These are phyloP conservation scores for Syncephalis plumigaleata DNA, from an alignment of 371 early-diverging fungal species.

Conservation along the genomic window DNA sequence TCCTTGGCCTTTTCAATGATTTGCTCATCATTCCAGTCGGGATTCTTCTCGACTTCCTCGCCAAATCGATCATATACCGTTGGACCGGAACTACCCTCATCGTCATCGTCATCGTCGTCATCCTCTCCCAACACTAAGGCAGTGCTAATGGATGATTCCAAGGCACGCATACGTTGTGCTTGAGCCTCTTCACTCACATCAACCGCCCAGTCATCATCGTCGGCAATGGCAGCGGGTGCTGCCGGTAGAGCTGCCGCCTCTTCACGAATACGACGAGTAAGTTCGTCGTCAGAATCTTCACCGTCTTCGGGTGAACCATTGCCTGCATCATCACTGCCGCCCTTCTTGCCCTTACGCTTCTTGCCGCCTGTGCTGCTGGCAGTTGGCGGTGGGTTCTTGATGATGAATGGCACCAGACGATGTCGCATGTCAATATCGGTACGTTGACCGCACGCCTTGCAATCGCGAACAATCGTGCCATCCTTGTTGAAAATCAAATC, in stretches of 20 bases:
- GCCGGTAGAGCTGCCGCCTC: constrained; percentile 42
- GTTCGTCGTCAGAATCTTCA: constrained; percentile 44
- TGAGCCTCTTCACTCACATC: constrained; percentile 70
- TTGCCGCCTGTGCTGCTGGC: constrained; percentile 27
- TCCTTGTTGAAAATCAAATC: constrained; percentile 60
- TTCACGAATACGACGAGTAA: constrained; percentile 49
- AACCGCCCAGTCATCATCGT: constrained; percentile 71
- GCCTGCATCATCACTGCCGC: constrained; percentile 19
- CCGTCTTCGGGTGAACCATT: constrained; percentile 20
- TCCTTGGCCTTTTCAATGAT: constrained; percentile 62
- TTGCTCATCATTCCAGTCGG: constrained; percentile 35
- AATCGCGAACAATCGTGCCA: constrained; percentile 51
- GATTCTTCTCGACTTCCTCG: constrained; percentile 35
- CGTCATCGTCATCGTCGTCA: constrained; percentile 27
- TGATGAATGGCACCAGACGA: constrained; percentile 72
- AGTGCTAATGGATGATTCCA: constrained; percentile 22
- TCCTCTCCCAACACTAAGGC: constrained; percentile 16
- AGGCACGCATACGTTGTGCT: constrained; percentile 52
- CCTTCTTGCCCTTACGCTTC: constrained; percentile 25
- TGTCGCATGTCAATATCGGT: constrained; percentile 78
- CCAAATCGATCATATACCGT: constrained; percentile 39
- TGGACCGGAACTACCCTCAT: constrained; percentile 43
- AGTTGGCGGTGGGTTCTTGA: constrained; percentile 76
- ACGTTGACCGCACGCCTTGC: constrained; percentile 89
- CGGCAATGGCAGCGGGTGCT: constrained; percentile 28